Conservation (phyloP, 495 filamentous ascomycete species). For the Penicillium psychrofluorescens region DNA sequence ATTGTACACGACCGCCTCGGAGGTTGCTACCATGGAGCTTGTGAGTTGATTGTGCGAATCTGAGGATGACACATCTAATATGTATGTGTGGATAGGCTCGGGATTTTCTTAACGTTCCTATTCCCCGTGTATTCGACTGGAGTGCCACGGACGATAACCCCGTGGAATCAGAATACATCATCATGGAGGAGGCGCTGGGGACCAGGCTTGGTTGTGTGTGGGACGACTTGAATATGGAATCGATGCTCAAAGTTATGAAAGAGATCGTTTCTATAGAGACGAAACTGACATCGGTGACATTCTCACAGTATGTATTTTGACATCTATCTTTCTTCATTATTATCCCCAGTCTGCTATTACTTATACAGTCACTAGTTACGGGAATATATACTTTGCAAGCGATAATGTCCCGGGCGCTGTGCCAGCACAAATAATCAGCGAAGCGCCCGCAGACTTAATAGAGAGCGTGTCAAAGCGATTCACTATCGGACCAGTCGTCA, state of each 20-base stretch:
- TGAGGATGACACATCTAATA: constrained; percentile 1
- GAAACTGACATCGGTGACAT: no score
- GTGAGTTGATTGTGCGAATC: constrained; percentile 6
- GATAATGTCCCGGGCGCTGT: no score
- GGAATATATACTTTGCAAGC: no score
- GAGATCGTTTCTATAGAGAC: no score
- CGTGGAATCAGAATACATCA: constrained; percentile 23
- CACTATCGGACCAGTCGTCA: no score
- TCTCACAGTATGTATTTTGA: no score
- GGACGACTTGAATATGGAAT: constrained; percentile 14
- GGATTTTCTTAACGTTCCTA: constrained; percentile 16
- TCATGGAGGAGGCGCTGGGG: constrained; percentile 21
- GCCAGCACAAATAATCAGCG: no score
- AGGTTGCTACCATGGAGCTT: constrained; percentile 33
- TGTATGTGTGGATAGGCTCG: constrained; percentile 5
- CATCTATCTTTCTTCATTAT: no score
- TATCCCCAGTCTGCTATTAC: no score
- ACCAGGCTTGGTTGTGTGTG: constrained; percentile 17
- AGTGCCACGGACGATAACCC: constrained; percentile 9
- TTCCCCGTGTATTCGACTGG: constrained; percentile 17
- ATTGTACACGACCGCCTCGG: constrained; percentile 26
- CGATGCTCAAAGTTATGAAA: constrained; percentile 15
- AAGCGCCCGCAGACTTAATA: no score
- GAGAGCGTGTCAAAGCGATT: no score
- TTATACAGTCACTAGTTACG: no score